A percentile compares a stretch with the other conserved stretches of the same genome.
Conservation (phyloP, 805 yeast species). For the Ogataea glucozyma region DNA sequence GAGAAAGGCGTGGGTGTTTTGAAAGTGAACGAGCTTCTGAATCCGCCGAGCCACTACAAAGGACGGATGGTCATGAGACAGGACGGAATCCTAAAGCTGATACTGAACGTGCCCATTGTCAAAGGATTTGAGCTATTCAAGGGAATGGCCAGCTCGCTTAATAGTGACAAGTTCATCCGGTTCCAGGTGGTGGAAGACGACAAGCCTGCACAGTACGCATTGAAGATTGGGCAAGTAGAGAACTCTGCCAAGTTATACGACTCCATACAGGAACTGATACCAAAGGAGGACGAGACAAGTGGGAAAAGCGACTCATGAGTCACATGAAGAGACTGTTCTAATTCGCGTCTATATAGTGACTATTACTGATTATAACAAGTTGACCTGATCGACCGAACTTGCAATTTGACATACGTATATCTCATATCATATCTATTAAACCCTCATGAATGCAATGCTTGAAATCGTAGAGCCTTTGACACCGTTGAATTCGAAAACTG, state of each 20-base stretch:
- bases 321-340: too few species aligned
- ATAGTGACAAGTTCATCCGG: slow-evolving; percentile 81
- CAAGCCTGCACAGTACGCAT: slow-evolving; percentile 78
- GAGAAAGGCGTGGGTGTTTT: slow-evolving; percentile 89
- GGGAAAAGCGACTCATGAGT: too few species aligned
- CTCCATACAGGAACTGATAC: slow-evolving; percentile 42
- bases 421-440: slow-evolving; percentile 7
- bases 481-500: slow-evolving; percentile 88
- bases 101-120: slow-evolving; percentile 71
- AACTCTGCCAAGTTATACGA: slow-evolving; percentile 60
- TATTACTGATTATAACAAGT: too few species aligned
- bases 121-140: slow-evolving; percentile 61
- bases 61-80: slow-evolving; percentile 88
- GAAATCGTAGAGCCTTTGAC: slow-evolving; percentile 84
- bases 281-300: slow-evolving; percentile 15
- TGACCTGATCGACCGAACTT: too few species aligned
- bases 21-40: slow-evolving; percentile 60
- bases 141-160: slow-evolving; percentile 85
- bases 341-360: too few species aligned
- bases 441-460: slow-evolving; percentile 71
- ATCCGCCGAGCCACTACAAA: slow-evolving; percentile 36
- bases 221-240: slow-evolving; percentile 66
- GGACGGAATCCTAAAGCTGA: slow-evolving; percentile 78
- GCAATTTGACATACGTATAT: slow-evolving; percentile 2
- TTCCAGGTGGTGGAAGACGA: slow-evolving; percentile 64